Evolutionary conservation across 2,329 filamentous ascomycete genomes (phyloP), one percentile per base, ranked within the genome.

Genomic region (Fusarium agapanthi): DNA sequence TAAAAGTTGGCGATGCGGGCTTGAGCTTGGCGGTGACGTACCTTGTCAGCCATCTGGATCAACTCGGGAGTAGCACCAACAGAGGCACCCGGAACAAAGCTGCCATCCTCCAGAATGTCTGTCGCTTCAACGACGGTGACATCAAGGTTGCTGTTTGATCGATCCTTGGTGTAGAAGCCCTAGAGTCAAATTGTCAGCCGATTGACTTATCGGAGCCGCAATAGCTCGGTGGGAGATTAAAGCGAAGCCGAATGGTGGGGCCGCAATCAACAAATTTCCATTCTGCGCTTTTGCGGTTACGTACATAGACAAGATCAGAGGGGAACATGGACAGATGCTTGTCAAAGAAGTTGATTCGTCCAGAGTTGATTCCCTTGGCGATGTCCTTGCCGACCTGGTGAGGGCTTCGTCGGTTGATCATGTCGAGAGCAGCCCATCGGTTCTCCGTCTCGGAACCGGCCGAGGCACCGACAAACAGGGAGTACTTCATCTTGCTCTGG

Each of bases 271-370:
- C 41, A 65, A 63, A 65, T 65, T 62, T 65, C 53, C 47, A 34
- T 51, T 35, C 3, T 45, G n/a, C 16, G 22, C 51, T 43, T 55
- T 30, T 30, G 50, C 47, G 37, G 35, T 50, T 28, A 50, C 84
- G 79, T 83, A 91, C 89, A 80, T 96, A 96, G 81, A 95, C 92
- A 73, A 97, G 85, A 80, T 97, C 94, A 43, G 91, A 88, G 8
- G 94, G 94, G 81, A 97, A 97, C 94, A 97, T 97, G 83, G 92
- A 95, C 79, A 97, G 82, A 84, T 97, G 94, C 85, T 97, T 97
- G 82, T 97, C 94, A 80, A 97, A 97, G 83, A 97, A 97, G 71
- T 95, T 91, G 84, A 97, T 97, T 75, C 92, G 88, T 47, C 94
- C 94, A 76, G 92, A 90, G 82, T 97, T 97, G 84, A 97, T 97